Base-by-base conservation (phyloP, 129 eudicot species). In the sunflower (Helianthus annuus) region DNA sequence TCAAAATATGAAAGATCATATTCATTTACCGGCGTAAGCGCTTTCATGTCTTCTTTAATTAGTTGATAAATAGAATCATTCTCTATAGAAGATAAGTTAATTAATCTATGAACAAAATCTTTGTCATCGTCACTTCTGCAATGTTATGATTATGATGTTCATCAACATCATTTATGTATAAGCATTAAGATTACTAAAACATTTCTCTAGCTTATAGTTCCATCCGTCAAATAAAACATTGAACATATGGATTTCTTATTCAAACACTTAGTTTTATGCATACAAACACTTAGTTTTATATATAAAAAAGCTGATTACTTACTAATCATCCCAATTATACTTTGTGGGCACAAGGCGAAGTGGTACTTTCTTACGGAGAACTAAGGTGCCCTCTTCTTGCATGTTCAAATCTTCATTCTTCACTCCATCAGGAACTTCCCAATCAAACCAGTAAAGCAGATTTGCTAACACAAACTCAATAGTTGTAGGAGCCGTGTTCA, bases 401-500 rank as follows among this genome's bases (percentile, higher is more conserved):
- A 81, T 77, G 48, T 83, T 82, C 75, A 86, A 71, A 45, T 82
- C 80, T 63, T 78, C 80, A 11, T 14, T 44, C 8, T 74, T 62
- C 52, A 16, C 59, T 29, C 85, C 90, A 13, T 51, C 54, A 1
- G 87, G 85, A 73, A 79, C 40, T 2, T 51, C 48, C 87, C 87
- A 89, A 40, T 83, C 81, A 59, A 89, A 89, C 77, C 72, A 81
- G 36, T 71, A 76, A 64, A 85, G 13, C 17, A 86, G 69, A 48
- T 71, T 85, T 36, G 89, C 87, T 19, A 89, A 42, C n/a, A 69
- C 80, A 11, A 79, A 44, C 69, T 89, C 89, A 48, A 60, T 64
- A 0, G 63, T 76, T 15, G 80, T 56, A 4, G 79, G 78, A 13
- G 85, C 88, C 39, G 76, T 72, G 4, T 53, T 16, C 8, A 77